phyloP scores from a whole-genome alignment of 1,284 basidiomycete genomes.

The Apiotrichum veenhuisii region DNA sequence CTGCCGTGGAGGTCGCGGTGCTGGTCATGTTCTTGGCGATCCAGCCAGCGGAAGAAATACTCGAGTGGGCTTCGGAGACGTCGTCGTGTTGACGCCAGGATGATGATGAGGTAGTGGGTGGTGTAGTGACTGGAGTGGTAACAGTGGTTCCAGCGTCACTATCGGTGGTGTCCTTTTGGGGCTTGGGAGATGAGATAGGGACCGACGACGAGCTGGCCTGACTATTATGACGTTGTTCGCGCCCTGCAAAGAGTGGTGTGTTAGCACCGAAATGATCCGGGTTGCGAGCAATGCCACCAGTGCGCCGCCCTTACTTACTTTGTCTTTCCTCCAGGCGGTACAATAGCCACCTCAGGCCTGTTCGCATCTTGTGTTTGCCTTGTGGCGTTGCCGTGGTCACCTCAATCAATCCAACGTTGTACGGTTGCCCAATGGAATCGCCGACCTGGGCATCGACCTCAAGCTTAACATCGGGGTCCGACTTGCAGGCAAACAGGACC shows the following conservation, averaged over 20 bases:
- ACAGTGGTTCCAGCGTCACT: background rate
- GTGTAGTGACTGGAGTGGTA: background rate
- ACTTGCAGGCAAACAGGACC: constrained; percentile 48
- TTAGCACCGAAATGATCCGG: background rate
- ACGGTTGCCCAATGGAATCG: constrained; percentile 45
- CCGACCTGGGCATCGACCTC: constrained; percentile 41
- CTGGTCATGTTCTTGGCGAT: constrained; percentile 15
- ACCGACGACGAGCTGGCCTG: background rate
- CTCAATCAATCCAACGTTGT: constrained; percentile 48
- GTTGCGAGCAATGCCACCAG: background rate
- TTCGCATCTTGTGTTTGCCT: constrained; percentile 48
- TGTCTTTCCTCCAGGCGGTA: constrained; percentile 41
- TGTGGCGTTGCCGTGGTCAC: constrained; percentile 36
- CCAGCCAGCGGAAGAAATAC: constrained; percentile 34
- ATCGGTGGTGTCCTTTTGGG: background rate
- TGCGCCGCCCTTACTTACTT: constrained; percentile 27
- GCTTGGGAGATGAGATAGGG: background rate
- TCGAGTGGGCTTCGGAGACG: constrained; percentile 28
- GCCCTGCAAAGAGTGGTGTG: background rate
- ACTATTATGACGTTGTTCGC: constrained; percentile 1
- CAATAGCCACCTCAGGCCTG: constrained; percentile 45
- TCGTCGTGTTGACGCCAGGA: constrained; percentile 8
- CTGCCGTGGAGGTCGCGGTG: background rate
- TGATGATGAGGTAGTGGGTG: background rate
- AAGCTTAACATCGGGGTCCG: constrained; percentile 35